phyloP scores from a whole-genome alignment of 805 yeast genomes.

The Ogataea glucozyma region DNA sequence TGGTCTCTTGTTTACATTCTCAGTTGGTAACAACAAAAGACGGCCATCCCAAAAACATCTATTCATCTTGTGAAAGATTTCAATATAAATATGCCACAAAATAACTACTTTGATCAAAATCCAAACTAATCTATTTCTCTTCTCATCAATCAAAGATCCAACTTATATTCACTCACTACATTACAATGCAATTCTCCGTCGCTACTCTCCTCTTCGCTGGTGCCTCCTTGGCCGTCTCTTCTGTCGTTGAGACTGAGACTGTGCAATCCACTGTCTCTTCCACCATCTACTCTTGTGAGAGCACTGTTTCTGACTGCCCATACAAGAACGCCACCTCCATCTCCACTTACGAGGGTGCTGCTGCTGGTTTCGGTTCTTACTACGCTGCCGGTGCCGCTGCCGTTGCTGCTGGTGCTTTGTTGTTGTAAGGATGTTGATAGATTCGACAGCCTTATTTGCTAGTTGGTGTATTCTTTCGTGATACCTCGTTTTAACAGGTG shows the following conservation, averaged over 20 bases:
- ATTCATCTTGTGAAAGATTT: background rate
- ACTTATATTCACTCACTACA: constrained; percentile 28
- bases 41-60: background rate
- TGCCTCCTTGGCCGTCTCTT: constrained; percentile 40
- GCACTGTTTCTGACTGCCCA: constrained; percentile 47
- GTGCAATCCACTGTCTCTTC: constrained; percentile 39
- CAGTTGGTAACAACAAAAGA: background rate
- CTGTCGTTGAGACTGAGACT: constrained; percentile 35
- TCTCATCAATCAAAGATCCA: constrained; percentile 20
- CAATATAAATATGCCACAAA: constrained; percentile 15
- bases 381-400: constrained; percentile 38
- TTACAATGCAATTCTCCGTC: constrained; percentile 51
- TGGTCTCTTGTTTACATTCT: constrained; percentile 11
- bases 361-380: constrained; percentile 30
- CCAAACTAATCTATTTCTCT: background rate
- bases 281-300: constrained; percentile 42
- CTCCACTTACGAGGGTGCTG: constrained; percentile 39
- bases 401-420: constrained; percentile 38
- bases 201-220: constrained; percentile 39
- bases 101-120: no score
- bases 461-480: constrained; percentile 6
- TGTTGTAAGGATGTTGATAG: constrained; percentile 28
- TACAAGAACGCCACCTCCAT: constrained; percentile 27
- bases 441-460: constrained; percentile 5
- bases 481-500: constrained; percentile 11